Conservation (phyloP, 202 grass and related monocot genomes). For the Thinopyrum obtusiflorum region DNA sequence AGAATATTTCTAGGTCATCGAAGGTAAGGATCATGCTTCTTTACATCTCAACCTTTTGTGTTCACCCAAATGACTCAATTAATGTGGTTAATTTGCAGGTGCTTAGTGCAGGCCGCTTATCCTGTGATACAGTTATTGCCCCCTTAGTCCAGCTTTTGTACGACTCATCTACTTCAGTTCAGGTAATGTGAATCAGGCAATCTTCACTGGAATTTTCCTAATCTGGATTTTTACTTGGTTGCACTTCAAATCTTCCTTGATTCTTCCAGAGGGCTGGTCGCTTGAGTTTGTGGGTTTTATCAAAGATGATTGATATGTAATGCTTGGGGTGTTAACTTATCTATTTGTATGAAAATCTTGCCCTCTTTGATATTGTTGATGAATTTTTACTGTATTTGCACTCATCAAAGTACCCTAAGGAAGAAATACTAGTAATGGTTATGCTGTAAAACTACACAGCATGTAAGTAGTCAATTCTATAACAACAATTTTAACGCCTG, state of each 20-base stretch:
- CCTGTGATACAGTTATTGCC: slow-evolving; percentile 59
- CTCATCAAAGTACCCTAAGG: not conserved
- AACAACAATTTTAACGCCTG: not conserved
- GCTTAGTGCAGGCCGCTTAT: slow-evolving; percentile 79
- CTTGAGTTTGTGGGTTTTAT: slow-evolving; percentile 4
- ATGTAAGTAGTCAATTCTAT: slow-evolving; percentile 9
- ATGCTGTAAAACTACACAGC: slow-evolving; percentile 1
- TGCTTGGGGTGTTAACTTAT: slow-evolving; percentile 2
- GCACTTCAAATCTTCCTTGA: slow-evolving; percentile 19
- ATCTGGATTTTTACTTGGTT: not conserved
- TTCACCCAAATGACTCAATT: slow-evolving; percentile 26
- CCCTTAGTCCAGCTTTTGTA: slow-evolving; percentile 75
- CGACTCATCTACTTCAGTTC: slow-evolving; percentile 74
- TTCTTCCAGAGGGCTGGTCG: slow-evolving; percentile 6
- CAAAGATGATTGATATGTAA: not conserved
- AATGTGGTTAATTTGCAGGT: slow-evolving; percentile 61
- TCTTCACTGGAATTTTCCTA: not conserved
- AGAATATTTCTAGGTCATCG: slow-evolving; percentile 91
- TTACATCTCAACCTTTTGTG: slow-evolving; percentile 25
- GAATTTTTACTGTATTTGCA: not conserved
- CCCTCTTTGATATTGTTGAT: slow-evolving; percentile 6
- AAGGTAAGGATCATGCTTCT: slow-evolving; percentile 56
- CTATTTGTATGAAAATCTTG: not conserved
- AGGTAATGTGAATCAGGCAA: slow-evolving; percentile 54
- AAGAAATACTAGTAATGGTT: slow-evolving; percentile 14